Base-by-base conservation (phyloP, 2,329 filamentous ascomycete genomes). In the Leptographium lundbergii region DNA sequence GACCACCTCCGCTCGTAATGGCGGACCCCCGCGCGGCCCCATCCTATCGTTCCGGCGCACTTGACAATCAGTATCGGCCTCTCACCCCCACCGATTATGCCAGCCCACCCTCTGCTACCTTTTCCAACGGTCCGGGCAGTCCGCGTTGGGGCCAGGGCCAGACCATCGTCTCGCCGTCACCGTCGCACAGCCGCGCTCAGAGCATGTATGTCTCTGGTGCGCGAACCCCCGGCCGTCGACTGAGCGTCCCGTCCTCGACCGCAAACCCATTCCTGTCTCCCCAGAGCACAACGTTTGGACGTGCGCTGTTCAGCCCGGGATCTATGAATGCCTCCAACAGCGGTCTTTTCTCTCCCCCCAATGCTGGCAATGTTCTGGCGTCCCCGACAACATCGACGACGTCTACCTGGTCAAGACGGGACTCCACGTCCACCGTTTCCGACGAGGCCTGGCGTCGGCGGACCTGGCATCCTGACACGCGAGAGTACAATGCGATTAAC, bases 381-480 rank as follows among this genome's bases (percentile, higher is more conserved):
- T 77, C 78, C 1, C 90, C 90, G 6, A 87, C 84, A 0, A 79
- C 75, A 50, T 82, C 85, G 0, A 77, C 80, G 0, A 82, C 85
- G 39, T 63, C 66, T 0, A 76, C 77, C 9, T 86, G 83, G 71
- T 79, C 81, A 5, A 76, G 86, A 34, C 78, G 86, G 50, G 87
- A 91, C 48, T 87, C 88, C 0, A 75, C 76, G 3, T 74, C 79
- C 10, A 82, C 79, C 57, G 75, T 77, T 24, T 74, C 81, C 0
- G 90, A 95, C 63, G 85, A 90, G 50, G 87, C 89, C 59, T 89
- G 85, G 81, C 84, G 91, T 63, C 79, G 91, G 62, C 82, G 91
- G 57, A 96, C 91, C 3, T 96, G 91, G 91, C 91, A 96, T 71
- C 89, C 90, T 0, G 88, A 90, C 62, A 87, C 84, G 61, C 79